Evolutionary conservation across 768 basidiomycete genomes (phyloP).

Genomic region (Lactifluus piperatus): DNA sequence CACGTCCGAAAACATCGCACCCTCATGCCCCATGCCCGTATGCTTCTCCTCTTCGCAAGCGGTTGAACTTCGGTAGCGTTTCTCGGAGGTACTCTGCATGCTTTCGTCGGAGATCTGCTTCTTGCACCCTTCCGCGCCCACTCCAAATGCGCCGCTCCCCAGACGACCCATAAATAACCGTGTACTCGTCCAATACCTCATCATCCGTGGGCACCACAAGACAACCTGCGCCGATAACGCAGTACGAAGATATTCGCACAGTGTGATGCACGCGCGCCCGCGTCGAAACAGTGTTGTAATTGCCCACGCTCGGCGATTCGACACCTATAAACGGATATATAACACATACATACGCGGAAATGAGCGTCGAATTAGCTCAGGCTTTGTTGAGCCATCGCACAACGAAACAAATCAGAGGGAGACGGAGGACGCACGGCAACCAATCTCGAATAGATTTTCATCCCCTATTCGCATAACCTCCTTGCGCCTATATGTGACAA

Average conservation of each 20-base stretch:
- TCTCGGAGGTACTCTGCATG: conserved; percentile 89
- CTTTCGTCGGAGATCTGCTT: conserved; percentile 73
- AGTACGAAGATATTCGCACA: conserved; percentile 69
- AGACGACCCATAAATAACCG: conserved; percentile 71
- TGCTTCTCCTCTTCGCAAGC: conserved; percentile 33
- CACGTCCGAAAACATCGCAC: too few species aligned
- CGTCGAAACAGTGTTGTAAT: conserved; percentile 80
- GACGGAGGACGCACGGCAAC: conserved; percentile 76
- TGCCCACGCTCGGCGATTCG: conserved; percentile 77
- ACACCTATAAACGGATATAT: conserved; percentile 44
- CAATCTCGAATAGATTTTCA: conserved; percentile 90
- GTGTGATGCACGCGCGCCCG: conserved; percentile 78
- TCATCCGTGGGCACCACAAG: conserved; percentile 72
- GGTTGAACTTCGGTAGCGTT: conserved; percentile 85
- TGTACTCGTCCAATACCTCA: conserved; percentile 74
- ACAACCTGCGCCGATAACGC: conserved; percentile 75
- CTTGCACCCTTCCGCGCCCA: conserved; percentile 75
- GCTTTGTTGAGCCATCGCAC: neutral
- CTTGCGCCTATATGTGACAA: conserved; percentile 40
- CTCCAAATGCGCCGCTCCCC: conserved; percentile 78
- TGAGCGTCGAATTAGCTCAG: neutral
- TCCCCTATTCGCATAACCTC: conserved; percentile 92
- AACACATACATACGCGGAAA: neutral
- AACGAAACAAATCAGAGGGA: neutral
- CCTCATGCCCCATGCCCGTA: conserved; percentile 8